Conservation (phyloP, 108 stramenopile species). For the Aurantiochytrium sp. region DNA sequence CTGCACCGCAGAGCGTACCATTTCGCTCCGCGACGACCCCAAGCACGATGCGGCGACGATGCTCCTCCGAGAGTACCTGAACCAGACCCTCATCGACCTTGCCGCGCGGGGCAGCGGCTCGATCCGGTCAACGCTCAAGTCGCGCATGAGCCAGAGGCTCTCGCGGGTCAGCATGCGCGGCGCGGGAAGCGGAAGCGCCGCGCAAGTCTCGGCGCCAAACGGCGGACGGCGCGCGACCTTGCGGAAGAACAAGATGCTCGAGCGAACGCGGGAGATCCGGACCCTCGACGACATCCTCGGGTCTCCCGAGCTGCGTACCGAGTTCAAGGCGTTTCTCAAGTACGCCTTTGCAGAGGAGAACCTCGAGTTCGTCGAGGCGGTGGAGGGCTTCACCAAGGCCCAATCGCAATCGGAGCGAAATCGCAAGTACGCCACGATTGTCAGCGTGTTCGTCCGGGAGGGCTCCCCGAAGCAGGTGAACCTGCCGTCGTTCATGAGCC, state of each 20-base stretch:
- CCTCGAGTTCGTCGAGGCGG: neutral
- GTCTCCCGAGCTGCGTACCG: neutral
- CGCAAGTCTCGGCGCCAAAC: neutral
- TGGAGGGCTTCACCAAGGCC: neutral
- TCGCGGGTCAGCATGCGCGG: neutral
- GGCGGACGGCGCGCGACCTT: neutral
- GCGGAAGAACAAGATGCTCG: neutral
- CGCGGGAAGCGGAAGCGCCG: neutral
- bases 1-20: too few species aligned
- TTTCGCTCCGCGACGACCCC: too few species aligned
- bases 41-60: neutral
- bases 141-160: neutral
- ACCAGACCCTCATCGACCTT: neutral
- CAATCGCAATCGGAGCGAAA: neutral
- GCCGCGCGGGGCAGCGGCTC: neutral
- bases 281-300: neutral
- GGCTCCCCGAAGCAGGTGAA: neutral
- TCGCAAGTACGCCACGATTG: neutral
- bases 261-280: neutral
- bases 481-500: neutral
- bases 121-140: neutral
- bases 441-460: neutral
- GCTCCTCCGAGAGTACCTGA: neutral
- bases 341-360: constrained; percentile 7
- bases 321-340: neutral